Conservation (phyloP, 257 asterid genomes). For the Agastache rugosa region DNA sequence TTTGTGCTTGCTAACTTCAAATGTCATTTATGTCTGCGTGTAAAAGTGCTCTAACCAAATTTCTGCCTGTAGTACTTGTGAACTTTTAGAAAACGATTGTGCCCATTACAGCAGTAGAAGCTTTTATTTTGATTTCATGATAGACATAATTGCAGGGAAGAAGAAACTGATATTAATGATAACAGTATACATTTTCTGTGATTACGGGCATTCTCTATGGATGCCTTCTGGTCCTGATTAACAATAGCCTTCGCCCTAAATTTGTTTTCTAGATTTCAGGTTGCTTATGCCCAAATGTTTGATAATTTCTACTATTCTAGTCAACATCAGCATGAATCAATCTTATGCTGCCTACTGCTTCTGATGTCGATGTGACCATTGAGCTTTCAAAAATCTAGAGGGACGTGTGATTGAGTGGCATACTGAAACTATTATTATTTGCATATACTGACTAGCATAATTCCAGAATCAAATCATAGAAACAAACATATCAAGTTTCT, state of each 20-base stretch:
- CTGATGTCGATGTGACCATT: neutral
- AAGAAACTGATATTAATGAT: constrained; percentile 2
- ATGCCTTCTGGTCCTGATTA: neutral
- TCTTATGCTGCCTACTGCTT: neutral
- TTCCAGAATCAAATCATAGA: constrained; percentile 26
- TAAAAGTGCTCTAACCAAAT: neutral
- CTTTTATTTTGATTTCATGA: neutral
- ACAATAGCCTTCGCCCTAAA: neutral
- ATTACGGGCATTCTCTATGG: neutral
- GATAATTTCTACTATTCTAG: neutral
- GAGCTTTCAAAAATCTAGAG: no score
- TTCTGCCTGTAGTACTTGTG: neutral
- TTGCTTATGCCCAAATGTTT: neutral
- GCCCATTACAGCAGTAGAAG: neutral
- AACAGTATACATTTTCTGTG: no score
- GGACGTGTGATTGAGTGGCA: neutral
- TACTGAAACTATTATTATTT: neutral
- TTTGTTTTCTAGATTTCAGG: neutral
- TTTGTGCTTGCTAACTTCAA: neutral
- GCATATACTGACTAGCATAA: neutral
- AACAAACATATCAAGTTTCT: neutral
- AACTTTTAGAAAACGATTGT: neutral
- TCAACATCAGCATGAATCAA: neutral
- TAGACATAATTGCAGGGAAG: neutral
- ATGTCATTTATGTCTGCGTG: neutral